Evolutionary conservation across 352 stramenopile genomes (phyloP), one percentile per base, ranked within the genome.

Genomic region (Globisporangium solare): DNA sequence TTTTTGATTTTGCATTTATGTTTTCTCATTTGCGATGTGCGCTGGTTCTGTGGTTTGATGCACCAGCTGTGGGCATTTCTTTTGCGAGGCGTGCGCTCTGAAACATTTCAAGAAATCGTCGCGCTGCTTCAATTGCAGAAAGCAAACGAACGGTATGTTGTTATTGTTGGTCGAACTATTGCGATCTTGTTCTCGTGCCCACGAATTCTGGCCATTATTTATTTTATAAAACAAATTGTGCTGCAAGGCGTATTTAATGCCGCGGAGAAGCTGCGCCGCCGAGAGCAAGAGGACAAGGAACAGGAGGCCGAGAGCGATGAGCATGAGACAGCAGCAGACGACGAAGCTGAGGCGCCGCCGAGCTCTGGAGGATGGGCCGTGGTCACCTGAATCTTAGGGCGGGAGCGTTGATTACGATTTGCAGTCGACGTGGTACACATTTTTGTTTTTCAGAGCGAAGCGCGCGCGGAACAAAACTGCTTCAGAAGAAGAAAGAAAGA

Each of bases 21-120:
- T 24, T 20, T 58, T 8, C 56, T 21, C 41, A 21, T 18, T 8
- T 52, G 1, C 27, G 13, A 6, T 27, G 14, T 20, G 13, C n/a
- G n/a, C n/a, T 42, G 27, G 6, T 22, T 63, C 2, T 62, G 43
- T 56, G n/a, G n/a, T 15, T 43, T 15, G 39, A 22, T 21, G 11
- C 5, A n/a, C 2, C 46, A 89, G 79, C 15, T 99, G 97, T 51
- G 81, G 82, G 0, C 97, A 99, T 68, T 99, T 98, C 66, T 99
- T 98, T 74, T 98, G 96, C 57, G 79, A 98, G 65, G 52, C 74
- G 20, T 99, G 96, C 54, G 93, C 97, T 24, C 67, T 98, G 37
- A 81, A 91, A 59, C 73, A 87, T 20, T 92, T 87, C 52, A 85
- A 81, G 48, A 95, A 93, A 54, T 83, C 74, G 3, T 84, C 75